Conservation (phyloP, 2,329 filamentous ascomycete genomes). For the Capronia americana region DNA sequence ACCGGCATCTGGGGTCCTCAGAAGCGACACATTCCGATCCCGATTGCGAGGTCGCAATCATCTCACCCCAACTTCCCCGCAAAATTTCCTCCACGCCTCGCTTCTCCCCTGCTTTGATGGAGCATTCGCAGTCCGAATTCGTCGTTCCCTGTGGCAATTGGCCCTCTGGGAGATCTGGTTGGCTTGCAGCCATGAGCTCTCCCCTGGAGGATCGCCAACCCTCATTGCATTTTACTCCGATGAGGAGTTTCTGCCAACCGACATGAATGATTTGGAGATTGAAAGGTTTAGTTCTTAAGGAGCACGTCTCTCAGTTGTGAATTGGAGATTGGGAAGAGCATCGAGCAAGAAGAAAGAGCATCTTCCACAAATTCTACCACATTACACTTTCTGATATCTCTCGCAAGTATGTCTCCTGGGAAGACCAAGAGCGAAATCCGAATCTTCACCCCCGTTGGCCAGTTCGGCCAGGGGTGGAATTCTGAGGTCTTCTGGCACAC, state of each 20-base stretch:
- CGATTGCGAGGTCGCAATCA: neutral
- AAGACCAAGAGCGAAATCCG: slow-evolving; percentile 25
- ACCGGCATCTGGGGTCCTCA: neutral
- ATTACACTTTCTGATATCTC: neutral
- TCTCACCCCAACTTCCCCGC: neutral
- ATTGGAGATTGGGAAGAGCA: neutral
- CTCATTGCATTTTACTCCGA: neutral
- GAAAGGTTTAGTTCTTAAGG: neutral
- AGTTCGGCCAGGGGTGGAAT: slow-evolving; percentile 25
- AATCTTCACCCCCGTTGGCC: slow-evolving; percentile 29
- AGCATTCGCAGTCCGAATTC: neutral
- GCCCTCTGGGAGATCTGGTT: neutral
- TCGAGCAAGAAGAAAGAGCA: neutral
- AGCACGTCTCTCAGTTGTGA: neutral
- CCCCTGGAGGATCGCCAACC: neutral
- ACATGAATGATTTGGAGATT: neutral
- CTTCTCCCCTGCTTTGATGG: neutral
- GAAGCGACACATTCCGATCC: neutral
- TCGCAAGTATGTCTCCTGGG: slow-evolving; percentile 16
- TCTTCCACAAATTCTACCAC: neutral
- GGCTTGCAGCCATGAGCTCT: neutral
- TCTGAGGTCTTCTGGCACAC: slow-evolving; percentile 25
- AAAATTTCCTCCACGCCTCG: neutral
- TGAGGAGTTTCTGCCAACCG: neutral
- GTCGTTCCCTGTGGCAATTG: neutral